Conservation (phyloP, 1,284 basidiomycete species). For the Cryptococcus amylolentus region DNA sequence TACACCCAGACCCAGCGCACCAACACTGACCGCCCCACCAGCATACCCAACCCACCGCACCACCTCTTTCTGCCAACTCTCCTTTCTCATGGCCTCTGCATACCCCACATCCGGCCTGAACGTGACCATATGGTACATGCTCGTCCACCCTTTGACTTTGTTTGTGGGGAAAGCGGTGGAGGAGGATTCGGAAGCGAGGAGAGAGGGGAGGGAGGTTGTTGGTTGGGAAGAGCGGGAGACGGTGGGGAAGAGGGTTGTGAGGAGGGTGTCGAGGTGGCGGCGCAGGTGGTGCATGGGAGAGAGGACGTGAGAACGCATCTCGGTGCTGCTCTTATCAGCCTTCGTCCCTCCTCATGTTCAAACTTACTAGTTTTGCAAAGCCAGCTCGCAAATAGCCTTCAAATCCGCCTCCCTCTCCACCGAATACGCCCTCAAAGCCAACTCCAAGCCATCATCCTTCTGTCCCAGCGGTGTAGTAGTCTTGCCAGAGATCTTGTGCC, state of each 20-base stretch:
- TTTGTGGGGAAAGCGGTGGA: constrained; percentile 46
- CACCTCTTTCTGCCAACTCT: constrained; percentile 43
- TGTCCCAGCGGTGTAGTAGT: constrained; percentile 37
- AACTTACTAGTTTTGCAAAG: constrained; percentile 91
- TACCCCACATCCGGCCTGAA: constrained; percentile 93
- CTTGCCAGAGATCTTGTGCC: constrained; percentile 59
- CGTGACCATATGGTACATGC: constrained; percentile 94
- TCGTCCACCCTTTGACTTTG: constrained; percentile 73
- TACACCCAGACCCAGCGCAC: constrained; percentile 3
- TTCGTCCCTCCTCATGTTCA: constrained; percentile 3
- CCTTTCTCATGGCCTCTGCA: constrained; percentile 52
- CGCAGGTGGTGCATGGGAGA: constrained; percentile 75
- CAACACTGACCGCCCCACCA: constrained; percentile 7
- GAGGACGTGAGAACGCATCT: constrained; percentile 91
- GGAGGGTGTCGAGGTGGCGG: constrained; percentile 66
- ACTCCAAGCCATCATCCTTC: constrained; percentile 55
- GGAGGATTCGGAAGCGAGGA: constrained; percentile 53
- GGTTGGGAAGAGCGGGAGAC: constrained; percentile 41
- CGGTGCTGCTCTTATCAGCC: constrained; percentile 57
- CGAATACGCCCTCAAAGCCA: constrained; percentile 73
- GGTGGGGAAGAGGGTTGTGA: constrained; percentile 61
- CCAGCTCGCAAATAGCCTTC: constrained; percentile 82
- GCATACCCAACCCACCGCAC: constrained; percentile 22
- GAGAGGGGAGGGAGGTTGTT: constrained; percentile 50
- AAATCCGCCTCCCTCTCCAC: constrained; percentile 79